These are phyloP conservation scores for Candida nanaspora DNA, from an alignment of 805 yeast species.

Conservation along the genomic window DNA sequence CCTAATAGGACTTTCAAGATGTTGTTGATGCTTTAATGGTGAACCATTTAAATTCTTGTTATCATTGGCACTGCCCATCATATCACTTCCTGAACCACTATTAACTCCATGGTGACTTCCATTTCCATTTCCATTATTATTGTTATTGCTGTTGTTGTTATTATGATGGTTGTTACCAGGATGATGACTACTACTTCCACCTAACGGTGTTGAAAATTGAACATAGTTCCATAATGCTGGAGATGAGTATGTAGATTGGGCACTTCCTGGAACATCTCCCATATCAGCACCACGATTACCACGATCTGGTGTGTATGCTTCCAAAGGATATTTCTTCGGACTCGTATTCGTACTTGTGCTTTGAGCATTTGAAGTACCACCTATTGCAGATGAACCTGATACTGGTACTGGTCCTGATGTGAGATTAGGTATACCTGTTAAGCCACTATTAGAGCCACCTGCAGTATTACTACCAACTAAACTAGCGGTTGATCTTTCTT, in stretches of 20 bases:
- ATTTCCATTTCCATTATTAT: too few species aligned
- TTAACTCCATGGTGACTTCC: too few species aligned
- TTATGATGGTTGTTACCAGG: slow-evolving; percentile 9
- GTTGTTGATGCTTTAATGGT: not conserved
- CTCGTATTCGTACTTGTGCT: slow-evolving; percentile 6
- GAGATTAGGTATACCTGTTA: slow-evolving; percentile 3
- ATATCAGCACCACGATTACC: slow-evolving; percentile 28
- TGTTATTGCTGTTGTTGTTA: slow-evolving; percentile 31
- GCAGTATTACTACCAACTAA: not conserved
- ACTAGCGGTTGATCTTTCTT: slow-evolving; percentile 9
- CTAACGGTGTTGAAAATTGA: slow-evolving; percentile 48
- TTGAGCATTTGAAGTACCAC: too few species aligned
- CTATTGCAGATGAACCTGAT: too few species aligned
- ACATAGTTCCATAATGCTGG: slow-evolving; percentile 95
- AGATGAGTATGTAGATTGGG: slow-evolving; percentile 45
- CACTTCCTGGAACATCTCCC: slow-evolving; percentile 13
- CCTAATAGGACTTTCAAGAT: not conserved
- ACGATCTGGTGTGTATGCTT: slow-evolving; percentile 60
- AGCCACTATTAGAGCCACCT: not conserved
- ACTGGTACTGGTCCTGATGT: too few species aligned
- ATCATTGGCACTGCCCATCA: not conserved
- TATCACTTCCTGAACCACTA: too few species aligned
- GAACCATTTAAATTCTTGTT: slow-evolving; percentile 3
- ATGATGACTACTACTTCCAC: slow-evolving; percentile 7
- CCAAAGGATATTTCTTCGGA: slow-evolving; percentile 43